phyloP scores from a whole-genome alignment of 192 early-diverging fungal genomes.

The Mortierella alpina region DNA sequence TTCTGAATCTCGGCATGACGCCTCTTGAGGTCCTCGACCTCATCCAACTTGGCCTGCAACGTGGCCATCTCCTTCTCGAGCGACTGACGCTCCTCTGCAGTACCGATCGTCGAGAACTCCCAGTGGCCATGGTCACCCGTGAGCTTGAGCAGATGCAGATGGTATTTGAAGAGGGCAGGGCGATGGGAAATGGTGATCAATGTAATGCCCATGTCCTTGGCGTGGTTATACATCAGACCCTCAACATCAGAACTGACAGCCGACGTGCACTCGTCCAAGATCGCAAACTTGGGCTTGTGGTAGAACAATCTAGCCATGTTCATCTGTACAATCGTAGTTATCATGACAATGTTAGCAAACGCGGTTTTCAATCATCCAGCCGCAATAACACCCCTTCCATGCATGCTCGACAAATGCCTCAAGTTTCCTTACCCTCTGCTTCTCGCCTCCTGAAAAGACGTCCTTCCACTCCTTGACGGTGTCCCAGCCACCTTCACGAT shows the following conservation, averaged over 20 bases:
- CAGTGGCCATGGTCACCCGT: conserved; percentile 93
- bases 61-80: conserved; percentile 88
- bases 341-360: background rate
- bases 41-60: conserved; percentile 67
- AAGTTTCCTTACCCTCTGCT: conserved; percentile 72
- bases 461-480: conserved; percentile 91
- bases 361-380: conserved; percentile 7
- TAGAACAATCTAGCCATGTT: conserved; percentile 98
- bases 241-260: conserved; percentile 96
- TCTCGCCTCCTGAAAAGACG: conserved; percentile 96
- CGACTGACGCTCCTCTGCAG: conserved; percentile 81
- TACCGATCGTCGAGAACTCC: conserved; percentile 83
- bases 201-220: conserved; percentile 85
- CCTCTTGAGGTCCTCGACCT: conserved; percentile 58
- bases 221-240: conserved; percentile 87
- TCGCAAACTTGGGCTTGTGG: conserved; percentile 94
- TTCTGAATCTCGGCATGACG: conserved; percentile 63
- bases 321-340: conserved; percentile 60
- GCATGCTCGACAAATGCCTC: background rate
- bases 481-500: conserved; percentile 92
- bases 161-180: conserved; percentile 95
- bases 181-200: conserved; percentile 97
- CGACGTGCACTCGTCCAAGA: conserved; percentile 93
- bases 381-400: background rate
- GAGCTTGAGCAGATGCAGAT: conserved; percentile 90